Percentiles rank a stretch among this genome's conserved stretches.
Conservation (phyloP, 768 basidiomycete genomes). For the Russula dissimulans region DNA sequence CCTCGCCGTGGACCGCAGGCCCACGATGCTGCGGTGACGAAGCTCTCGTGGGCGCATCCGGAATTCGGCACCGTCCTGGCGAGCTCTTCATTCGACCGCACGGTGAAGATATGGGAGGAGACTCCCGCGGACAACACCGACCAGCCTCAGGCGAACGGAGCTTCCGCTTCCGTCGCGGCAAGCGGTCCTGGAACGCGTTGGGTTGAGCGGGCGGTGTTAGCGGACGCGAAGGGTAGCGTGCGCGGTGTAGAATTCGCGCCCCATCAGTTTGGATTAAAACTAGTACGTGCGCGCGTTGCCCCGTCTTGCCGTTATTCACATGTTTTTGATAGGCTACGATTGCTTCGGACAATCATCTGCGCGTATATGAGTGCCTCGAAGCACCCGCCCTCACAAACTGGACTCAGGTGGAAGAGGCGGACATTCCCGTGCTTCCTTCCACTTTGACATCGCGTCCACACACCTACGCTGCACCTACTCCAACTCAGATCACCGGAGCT, state of each 20-base stretch:
- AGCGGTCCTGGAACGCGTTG: slow-evolving; percentile 37
- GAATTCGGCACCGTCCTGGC: slow-evolving; percentile 85
- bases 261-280: slow-evolving; percentile 76
- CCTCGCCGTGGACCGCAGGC: slow-evolving; percentile 41
- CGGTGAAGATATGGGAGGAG: slow-evolving; percentile 90
- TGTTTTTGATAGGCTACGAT: slow-evolving; percentile 59
- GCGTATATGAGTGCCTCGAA: slow-evolving; percentile 87
- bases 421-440: slow-evolving; percentile 49
- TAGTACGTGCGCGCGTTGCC: slow-evolving; percentile 40
- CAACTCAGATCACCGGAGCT: slow-evolving; percentile 48
- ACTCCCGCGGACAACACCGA: slow-evolving; percentile 26
- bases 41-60: slow-evolving; percentile 85
- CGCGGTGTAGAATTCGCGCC: slow-evolving; percentile 83
- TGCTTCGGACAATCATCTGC: slow-evolving; percentile 76
- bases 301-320: background rate
- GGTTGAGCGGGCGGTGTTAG: slow-evolving; percentile 63
- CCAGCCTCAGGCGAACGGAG: slow-evolving; percentile 24
- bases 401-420: slow-evolving; percentile 70
- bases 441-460: slow-evolving; percentile 37
- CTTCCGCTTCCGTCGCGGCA: slow-evolving; percentile 1
- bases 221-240: slow-evolving; percentile 81
- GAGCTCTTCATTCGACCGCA: slow-evolving; percentile 82
- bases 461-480: slow-evolving; percentile 57
- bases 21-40: slow-evolving; percentile 86
- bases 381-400: slow-evolving; percentile 62